phyloP scores from a whole-genome alignment of 2,329 filamentous ascomycete genomes.

The Apiospora phragmitis region DNA sequence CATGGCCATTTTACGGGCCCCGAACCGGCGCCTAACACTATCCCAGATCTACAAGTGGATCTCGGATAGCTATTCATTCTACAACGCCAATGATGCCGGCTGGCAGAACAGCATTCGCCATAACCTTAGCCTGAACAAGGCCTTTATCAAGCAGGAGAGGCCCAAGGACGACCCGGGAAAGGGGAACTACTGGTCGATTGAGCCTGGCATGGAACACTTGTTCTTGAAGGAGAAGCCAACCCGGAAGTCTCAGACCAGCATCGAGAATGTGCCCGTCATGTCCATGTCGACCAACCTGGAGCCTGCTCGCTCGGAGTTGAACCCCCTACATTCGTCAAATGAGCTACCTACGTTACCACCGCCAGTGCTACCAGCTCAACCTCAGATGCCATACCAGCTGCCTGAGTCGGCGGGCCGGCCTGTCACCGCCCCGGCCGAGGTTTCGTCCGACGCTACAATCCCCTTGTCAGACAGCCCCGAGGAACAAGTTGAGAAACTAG shows the following conservation, averaged over 20 bases:
- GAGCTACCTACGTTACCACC: constrained; percentile 50
- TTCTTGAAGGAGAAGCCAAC: constrained; percentile 86
- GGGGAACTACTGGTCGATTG: constrained; percentile 95
- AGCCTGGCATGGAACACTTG: constrained; percentile 82
- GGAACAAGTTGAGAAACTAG: constrained; percentile 41
- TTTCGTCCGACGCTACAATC: constrained; percentile 78
- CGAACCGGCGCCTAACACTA: constrained; percentile 79
- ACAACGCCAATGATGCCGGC: constrained; percentile 78
- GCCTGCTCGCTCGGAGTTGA: constrained; percentile 43
- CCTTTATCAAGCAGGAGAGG: constrained; percentile 91
- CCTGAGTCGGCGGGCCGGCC: constrained; percentile 41
- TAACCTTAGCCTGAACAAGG: constrained; percentile 95
- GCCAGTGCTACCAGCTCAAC: constrained; percentile 33
- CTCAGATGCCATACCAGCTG: constrained; percentile 33
- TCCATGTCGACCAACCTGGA: constrained; percentile 60
- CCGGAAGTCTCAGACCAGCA: constrained; percentile 57
- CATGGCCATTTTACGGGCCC: constrained; percentile 91
- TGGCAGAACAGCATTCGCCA: constrained; percentile 99
- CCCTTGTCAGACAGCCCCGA: constrained; percentile 67
- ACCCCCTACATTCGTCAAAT: constrained; percentile 34
- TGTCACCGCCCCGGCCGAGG: constrained; percentile 47
- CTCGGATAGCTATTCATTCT: constrained; percentile 90
- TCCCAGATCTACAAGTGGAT: constrained; percentile 99
- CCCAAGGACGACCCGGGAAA: constrained; percentile 97
- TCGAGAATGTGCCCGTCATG: constrained; percentile 60